Evolutionary conservation across 768 basidiomycete species (phyloP).

Genomic region (Kockovaella imperatae): DNA sequence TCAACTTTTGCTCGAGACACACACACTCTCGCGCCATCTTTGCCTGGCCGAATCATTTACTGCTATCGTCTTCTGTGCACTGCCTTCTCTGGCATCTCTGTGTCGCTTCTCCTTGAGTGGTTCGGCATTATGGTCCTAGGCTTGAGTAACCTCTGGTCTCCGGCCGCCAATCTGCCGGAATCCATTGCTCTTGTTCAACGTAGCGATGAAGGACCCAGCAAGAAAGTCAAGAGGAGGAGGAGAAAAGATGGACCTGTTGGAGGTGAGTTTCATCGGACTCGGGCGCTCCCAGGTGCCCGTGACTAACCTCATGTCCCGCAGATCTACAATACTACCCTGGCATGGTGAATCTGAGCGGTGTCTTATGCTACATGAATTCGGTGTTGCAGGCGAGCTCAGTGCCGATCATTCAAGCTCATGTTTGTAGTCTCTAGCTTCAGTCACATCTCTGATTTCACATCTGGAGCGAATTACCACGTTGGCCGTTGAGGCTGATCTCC

Average conservation of each 20-base stretch:
- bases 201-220: background rate
- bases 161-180: too few relatives aligned
- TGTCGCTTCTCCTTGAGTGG: too few relatives aligned
- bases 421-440: constrained; percentile 73
- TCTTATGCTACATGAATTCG: constrained; percentile 96
- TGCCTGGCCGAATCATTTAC: too few relatives aligned
- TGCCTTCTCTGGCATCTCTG: too few relatives aligned
- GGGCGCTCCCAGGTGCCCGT: background rate
- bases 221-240: constrained; percentile 25
- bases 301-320: background rate
- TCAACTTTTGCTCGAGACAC: too few relatives aligned
- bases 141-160: too few relatives aligned
- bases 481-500: constrained; percentile 71
- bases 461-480: constrained; percentile 66
- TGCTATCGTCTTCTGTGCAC: too few relatives aligned
- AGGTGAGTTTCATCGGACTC: background rate
- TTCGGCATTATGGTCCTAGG: too few relatives aligned
- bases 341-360: constrained; percentile 89
- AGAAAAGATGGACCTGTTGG: constrained; percentile 1
- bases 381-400: constrained; percentile 62
- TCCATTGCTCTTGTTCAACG: too few relatives aligned
- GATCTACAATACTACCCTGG: constrained; percentile 59
- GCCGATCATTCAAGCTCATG: background rate
- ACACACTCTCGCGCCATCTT: too few relatives aligned
- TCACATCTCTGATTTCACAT: constrained; percentile 71